Percentiles rank a stretch among this genome's conserved stretches.
Evolutionary conservation across 139 green algal genomes (phyloP).

Genomic region (Picochlorum sp.): DNA sequence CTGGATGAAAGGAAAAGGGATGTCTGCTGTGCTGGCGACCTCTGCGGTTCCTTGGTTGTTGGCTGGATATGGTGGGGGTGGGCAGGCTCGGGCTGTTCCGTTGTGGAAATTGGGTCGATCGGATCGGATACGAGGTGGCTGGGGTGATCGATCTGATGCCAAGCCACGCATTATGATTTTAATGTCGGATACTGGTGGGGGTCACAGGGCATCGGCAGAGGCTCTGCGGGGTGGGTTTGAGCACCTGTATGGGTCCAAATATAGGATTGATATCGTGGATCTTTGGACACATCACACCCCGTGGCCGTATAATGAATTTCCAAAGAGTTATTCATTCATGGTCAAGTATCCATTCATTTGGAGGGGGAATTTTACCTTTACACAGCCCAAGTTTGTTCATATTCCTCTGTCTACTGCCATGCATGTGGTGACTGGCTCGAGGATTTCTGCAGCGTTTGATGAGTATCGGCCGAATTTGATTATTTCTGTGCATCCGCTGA

Average conservation of each 20-base stretch:
- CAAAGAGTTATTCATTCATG: slow-evolving; percentile 90
- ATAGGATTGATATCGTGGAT: slow-evolving; percentile 81
- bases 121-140: not conserved
- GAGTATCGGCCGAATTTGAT: slow-evolving; percentile 68
- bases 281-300: slow-evolving; percentile 91
- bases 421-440: slow-evolving; percentile 23
- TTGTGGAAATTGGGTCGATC: slow-evolving; percentile 1
- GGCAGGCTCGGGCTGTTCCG: not conserved
- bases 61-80: not conserved
- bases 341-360: slow-evolving; percentile 73
- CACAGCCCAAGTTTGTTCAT: slow-evolving; percentile 68
- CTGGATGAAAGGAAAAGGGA: no score
- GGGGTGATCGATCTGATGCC: not conserved
- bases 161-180: slow-evolving; percentile 74
- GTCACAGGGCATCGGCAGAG: slow-evolving; percentile 86
- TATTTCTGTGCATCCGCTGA: slow-evolving; percentile 94
- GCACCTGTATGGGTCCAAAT: slow-evolving; percentile 58
- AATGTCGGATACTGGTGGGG: slow-evolving; percentile 93
- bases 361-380: slow-evolving; percentile 45
- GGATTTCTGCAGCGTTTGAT: slow-evolving; percentile 46
- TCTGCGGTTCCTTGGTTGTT: no score
- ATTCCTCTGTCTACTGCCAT: slow-evolving; percentile 46
- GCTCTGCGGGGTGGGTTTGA: slow-evolving; percentile 81
- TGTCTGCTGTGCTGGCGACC: no score
- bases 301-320: slow-evolving; percentile 76